These are phyloP conservation scores for Mycena galericulata DNA, from an alignment of 768 basidiomycete genomes.

Conservation along the genomic window DNA sequence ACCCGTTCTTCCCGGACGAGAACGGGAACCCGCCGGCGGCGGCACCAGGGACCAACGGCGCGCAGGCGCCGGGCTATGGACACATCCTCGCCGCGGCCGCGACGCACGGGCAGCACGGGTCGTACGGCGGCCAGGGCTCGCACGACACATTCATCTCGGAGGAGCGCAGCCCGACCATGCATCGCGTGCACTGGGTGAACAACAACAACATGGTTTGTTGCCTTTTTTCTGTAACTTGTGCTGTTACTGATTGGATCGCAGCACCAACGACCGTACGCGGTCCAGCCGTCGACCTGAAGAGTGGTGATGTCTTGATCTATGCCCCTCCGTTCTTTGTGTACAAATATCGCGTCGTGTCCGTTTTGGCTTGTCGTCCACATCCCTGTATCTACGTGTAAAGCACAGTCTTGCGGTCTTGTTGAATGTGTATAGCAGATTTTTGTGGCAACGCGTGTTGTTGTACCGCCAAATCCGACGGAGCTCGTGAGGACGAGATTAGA, in stretches of 20 bases:
- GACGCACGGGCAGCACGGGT: slow-evolving; percentile 61
- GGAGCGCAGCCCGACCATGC: slow-evolving; percentile 62
- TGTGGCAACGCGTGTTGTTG: too few relatives aligned
- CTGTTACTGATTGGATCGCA: background rate
- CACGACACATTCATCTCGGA: slow-evolving; percentile 79
- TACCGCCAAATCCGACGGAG: too few relatives aligned
- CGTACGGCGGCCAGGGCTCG: slow-evolving; percentile 65
- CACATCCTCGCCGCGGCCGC: slow-evolving; percentile 70
- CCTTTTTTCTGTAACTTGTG: background rate
- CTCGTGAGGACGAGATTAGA: too few relatives aligned
- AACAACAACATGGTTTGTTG: slow-evolving; percentile 50
- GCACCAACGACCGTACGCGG: slow-evolving; percentile 39
- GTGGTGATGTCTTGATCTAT: background rate
- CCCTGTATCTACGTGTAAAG: too few relatives aligned
- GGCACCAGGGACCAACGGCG: slow-evolving; percentile 32
- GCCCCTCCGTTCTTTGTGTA: slow-evolving; percentile 17
- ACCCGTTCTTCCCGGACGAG: slow-evolving; percentile 80
- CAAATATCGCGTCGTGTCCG: too few relatives aligned
- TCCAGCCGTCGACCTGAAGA: slow-evolving; percentile 37
- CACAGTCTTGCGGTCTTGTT: too few relatives aligned
- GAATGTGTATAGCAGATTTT: too few relatives aligned
- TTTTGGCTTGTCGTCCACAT: too few relatives aligned
- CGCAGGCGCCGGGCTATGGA: slow-evolving; percentile 56
- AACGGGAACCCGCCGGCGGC: slow-evolving; percentile 35
- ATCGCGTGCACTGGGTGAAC: slow-evolving; percentile 42